A percentile compares a stretch with the other conserved stretches of the same genome.
phyloP scores from a whole-genome alignment of 305 asterid species.

The Fraxinus sp. region DNA sequence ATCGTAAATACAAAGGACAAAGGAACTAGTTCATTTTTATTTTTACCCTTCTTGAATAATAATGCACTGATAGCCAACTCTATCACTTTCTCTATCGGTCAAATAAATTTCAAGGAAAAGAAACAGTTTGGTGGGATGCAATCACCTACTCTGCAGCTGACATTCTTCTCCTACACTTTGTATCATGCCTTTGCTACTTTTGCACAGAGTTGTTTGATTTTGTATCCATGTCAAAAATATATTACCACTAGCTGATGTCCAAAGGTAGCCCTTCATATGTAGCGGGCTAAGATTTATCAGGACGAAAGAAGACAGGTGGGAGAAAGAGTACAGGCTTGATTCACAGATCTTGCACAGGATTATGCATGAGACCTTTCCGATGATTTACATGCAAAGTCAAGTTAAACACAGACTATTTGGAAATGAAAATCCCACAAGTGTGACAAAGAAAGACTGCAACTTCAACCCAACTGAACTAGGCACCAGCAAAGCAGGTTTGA shows the following conservation, averaged over 20 bases:
- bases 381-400: neutral
- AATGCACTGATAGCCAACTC: neutral
- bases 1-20: neutral
- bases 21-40: neutral
- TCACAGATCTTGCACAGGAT: neutral
- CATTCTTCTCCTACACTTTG: neutral
- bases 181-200: neutral
- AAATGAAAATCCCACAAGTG: neutral
- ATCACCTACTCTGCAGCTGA: neutral
- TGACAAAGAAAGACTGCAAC: constrained; percentile 10
- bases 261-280: neutral
- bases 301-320: neutral
- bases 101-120: neutral
- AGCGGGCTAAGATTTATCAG: neutral
- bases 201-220: neutral
- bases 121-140: neutral
- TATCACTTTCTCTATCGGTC: neutral
- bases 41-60: neutral
- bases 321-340: neutral
- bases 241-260: neutral
- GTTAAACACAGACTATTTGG: neutral
- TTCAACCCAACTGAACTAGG: neutral
- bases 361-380: neutral
- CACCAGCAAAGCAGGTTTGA: constrained; percentile 1
- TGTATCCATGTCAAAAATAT: neutral